Conservation (phyloP, 805 yeast species). For the Metschnikowia arizonensis region DNA sequence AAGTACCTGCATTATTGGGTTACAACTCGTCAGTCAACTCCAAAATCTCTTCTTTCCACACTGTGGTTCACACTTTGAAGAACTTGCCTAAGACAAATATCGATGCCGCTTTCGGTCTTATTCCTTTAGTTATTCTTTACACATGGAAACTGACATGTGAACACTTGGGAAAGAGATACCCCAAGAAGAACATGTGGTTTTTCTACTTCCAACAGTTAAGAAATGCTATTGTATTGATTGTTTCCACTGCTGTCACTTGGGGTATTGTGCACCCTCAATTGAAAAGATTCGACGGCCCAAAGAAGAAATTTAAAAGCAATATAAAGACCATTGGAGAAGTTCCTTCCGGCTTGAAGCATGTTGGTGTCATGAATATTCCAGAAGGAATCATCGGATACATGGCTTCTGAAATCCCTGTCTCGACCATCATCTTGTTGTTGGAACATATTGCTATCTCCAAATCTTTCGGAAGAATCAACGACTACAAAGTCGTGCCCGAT, state of each 20-base stretch:
- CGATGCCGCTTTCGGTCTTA: slow-evolving; percentile 88
- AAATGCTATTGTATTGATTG: slow-evolving; percentile 74
- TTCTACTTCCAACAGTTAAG: slow-evolving; percentile 76
- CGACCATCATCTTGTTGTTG: slow-evolving; percentile 73
- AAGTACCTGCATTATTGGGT: slow-evolving; percentile 84
- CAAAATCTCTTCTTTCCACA: slow-evolving; percentile 63
- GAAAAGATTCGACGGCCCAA: slow-evolving; percentile 27
- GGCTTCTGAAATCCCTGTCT: slow-evolving; percentile 80
- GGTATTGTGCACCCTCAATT: slow-evolving; percentile 54
- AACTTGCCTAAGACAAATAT: slow-evolving; percentile 61
- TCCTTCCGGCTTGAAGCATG: slow-evolving; percentile 76
- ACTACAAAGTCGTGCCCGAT: slow-evolving; percentile 85
- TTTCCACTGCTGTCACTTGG: slow-evolving; percentile 82
- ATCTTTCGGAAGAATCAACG: slow-evolving; percentile 89
- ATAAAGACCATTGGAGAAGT: slow-evolving; percentile 70
- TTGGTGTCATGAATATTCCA: slow-evolving; percentile 68
- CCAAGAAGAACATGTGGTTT: slow-evolving; percentile 50
- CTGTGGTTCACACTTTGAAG: slow-evolving; percentile 68
- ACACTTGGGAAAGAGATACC: slow-evolving; percentile 59
- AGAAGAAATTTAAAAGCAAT: slow-evolving; percentile 36
- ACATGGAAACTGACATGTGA: slow-evolving; percentile 64
- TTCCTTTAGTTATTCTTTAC: slow-evolving; percentile 68
- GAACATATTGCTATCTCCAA: slow-evolving; percentile 94
- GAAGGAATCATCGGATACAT: slow-evolving; percentile 52
- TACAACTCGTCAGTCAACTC: slow-evolving; percentile 63